Conservation (phyloP, 371 early-diverging fungal genomes). For the Apophysomyces ossiformis region DNA sequence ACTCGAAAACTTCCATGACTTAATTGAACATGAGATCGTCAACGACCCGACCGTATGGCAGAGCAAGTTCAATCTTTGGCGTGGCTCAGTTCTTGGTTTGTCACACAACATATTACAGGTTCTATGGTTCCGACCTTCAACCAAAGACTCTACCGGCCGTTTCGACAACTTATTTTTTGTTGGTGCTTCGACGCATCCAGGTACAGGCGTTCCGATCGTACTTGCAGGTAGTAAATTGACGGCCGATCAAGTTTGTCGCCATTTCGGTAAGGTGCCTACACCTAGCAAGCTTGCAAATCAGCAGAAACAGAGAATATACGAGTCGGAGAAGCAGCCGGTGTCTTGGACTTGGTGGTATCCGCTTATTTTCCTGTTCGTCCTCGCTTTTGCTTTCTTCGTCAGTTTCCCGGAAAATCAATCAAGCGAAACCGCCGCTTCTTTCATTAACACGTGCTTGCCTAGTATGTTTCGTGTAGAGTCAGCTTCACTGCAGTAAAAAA, state of each 20-base stretch:
- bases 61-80: slow-evolving; percentile 63
- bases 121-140: slow-evolving; percentile 62
- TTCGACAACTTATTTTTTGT: slow-evolving; percentile 68
- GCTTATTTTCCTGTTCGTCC: slow-evolving; percentile 21
- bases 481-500: not conserved
- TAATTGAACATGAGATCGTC: slow-evolving; percentile 60
- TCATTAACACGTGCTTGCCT: slow-evolving; percentile 42
- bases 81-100: slow-evolving; percentile 66
- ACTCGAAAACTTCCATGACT: slow-evolving; percentile 38
- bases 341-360: slow-evolving; percentile 8
- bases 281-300: slow-evolving; percentile 19
- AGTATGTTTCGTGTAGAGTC: slow-evolving; percentile 26
- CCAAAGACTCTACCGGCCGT: slow-evolving; percentile 54
- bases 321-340: slow-evolving; percentile 2
- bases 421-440: slow-evolving; percentile 35
- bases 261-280: slow-evolving; percentile 34
- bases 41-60: slow-evolving; percentile 66
- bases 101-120: slow-evolving; percentile 65
- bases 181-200: slow-evolving; percentile 70
- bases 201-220: slow-evolving; percentile 73
- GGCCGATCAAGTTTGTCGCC: slow-evolving; percentile 48
- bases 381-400: slow-evolving; percentile 32
- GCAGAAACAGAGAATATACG: not conserved
- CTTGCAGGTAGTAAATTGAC: slow-evolving; percentile 63
- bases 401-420: slow-evolving; percentile 30